Conservation (phyloP, 495 filamentous ascomycete species). For the Annulohypoxylon moriforme region DNA sequence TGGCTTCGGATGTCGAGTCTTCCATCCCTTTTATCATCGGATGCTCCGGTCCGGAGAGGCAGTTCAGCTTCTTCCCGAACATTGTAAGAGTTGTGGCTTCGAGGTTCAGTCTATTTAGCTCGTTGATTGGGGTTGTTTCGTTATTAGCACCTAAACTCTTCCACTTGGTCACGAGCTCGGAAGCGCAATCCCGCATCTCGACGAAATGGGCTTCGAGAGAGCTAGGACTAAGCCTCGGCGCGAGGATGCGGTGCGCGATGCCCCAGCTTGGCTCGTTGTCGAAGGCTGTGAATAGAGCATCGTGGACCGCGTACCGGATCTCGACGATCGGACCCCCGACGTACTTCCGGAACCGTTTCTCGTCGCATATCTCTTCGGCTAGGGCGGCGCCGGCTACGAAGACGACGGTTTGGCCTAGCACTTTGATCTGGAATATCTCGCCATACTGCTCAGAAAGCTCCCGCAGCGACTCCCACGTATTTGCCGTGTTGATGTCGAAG, state of each 20-base stretch:
- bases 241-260: conserved; percentile 75
- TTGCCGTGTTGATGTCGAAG: conserved; percentile 68
- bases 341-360: conserved; percentile 73
- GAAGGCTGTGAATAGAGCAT: conserved; percentile 77
- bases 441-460: conserved; percentile 74
- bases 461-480: conserved; percentile 72
- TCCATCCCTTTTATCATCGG: conserved; percentile 75
- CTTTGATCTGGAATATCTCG: conserved; percentile 76
- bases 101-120: conserved; percentile 77
- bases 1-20: conserved; percentile 69
- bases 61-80: conserved; percentile 77
- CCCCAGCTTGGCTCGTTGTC: conserved; percentile 73
- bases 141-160: conserved; percentile 63
- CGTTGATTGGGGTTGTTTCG: conserved; percentile 66
- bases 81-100: conserved; percentile 72
- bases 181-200: conserved; percentile 73
- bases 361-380: conserved; percentile 74
- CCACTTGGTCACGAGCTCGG: conserved; percentile 78
- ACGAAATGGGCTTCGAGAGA: conserved; percentile 70
- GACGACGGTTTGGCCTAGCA: conserved; percentile 54
- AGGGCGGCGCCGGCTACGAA: conserved; percentile 66
- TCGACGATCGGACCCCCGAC: conserved; percentile 66
- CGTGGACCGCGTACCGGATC: conserved; percentile 68
- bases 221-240: conserved; percentile 72
- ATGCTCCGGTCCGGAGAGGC: conserved; percentile 69